These are phyloP conservation scores for Aphanomyces invadans DNA, from an alignment of 352 stramenopile species.

Conservation along the genomic window DNA sequence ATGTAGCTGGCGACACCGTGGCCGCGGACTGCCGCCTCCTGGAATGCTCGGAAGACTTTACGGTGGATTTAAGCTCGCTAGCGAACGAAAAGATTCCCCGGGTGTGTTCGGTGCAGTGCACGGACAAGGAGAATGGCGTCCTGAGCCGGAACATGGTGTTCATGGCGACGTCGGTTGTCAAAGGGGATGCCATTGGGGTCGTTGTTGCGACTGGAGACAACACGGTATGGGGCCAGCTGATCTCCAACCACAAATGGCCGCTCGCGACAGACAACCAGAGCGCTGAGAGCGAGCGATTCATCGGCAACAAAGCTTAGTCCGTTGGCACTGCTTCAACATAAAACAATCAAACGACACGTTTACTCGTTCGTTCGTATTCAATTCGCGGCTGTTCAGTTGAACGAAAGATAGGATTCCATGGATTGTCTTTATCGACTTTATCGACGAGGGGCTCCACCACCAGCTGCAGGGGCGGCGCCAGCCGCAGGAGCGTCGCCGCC, in stretches of 20 bases:
- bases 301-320: constrained; percentile 25
- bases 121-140: constrained; percentile 29
- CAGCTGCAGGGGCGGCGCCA: constrained; percentile 7
- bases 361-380: not conserved
- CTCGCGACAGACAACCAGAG: not conserved
- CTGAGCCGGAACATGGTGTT: constrained; percentile 58
- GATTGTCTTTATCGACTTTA: too few species aligned
- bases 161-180: constrained; percentile 51
- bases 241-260: constrained; percentile 56
- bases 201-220: constrained; percentile 66
- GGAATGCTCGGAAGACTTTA: constrained; percentile 65
- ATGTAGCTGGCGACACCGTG: constrained; percentile 69
- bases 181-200: constrained; percentile 48
- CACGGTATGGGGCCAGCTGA: constrained; percentile 59
- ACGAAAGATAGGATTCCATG: too few species aligned
- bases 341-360: not conserved
- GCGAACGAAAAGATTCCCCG: constrained; percentile 20
- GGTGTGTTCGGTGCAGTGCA: constrained; percentile 14
- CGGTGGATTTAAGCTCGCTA: constrained; percentile 11
- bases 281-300: constrained; percentile 19
- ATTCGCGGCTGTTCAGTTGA: too few species aligned
- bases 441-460: constrained; percentile 27
- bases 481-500: constrained; percentile 34
- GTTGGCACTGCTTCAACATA: not conserved
- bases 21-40: constrained; percentile 82